Conservation (phyloP, 306 rosid species). For the Cucumis sativus region Cucumber_9930_V3 NC_026657.2:1075001-1075500, state of each 20-base stretch:
- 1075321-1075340: not conserved
- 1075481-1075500: too few species aligned
- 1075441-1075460: too few species aligned
- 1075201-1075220: not conserved
- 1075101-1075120: not conserved
- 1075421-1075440: too few species aligned
- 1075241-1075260: not conserved
- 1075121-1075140: not conserved
- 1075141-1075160: constrained; percentile 4
- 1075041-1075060: not conserved
- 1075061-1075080: not conserved
- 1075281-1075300: not conserved
- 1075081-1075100: not conserved
- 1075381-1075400: too few species aligned
- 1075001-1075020: not conserved
- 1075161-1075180: constrained; percentile 3
- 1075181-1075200: constrained; percentile 4
- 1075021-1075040: constrained; percentile 10
- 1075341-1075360: not conserved
- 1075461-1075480: too few species aligned
- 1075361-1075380: too few species aligned
- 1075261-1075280: not conserved
- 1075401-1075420: too few species aligned
- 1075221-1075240: not conserved
- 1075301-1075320: not conserved